Evolutionary conservation across 2,329 filamentous ascomycete species (phyloP), one percentile per base, ranked within the genome.

Genomic region (Calonectria pseudoreteaudii): DNA sequence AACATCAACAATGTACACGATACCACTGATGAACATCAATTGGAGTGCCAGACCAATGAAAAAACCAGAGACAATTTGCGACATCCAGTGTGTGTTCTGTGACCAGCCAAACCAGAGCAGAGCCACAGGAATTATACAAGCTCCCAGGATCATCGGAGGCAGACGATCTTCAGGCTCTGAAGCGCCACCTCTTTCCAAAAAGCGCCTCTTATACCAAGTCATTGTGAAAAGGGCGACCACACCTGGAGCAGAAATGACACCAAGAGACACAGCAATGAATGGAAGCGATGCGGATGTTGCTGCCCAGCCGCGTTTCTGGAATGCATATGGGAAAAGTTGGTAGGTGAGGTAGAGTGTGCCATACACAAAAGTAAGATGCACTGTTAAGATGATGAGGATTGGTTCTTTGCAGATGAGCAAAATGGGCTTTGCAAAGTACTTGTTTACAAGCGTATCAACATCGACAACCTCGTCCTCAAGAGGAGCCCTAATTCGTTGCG

Each of bases 21-120:
- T 53, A 20, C 66, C 66, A 28, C 66, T 68, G 28, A 68, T 68
- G 34, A 68, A 68, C 52, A 68, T 68, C 14, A 60, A n/a, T 13
- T 68, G 66, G 11, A 68, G 66, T 1, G 52, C 36, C 20, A 68
- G 30, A 11, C 66, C 66, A 36, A 68, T 60, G 13, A 68, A 68
- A 10, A 60, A 68, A 2, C 66, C 66, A 26, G 66, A 52, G 16
- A 68, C 41, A 13, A 68, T 30, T 30, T 68, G 66, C 0, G 66
- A 68, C 14, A 60, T 36, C 66, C 66, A 68, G n/a, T 68, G 66
- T 8, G 36, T 56, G 20, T 60, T 47, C 38, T 49, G 58, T 28
- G 66, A 68, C 66, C 66, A 68, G 11, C 66, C 66, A 60, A 68
- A 68, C 66, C 66, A 68, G 20, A 68, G 66, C 1, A 68, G 52